Conservation (phyloP, 768 basidiomycete species). For the Lactarius trivialis region DNA sequence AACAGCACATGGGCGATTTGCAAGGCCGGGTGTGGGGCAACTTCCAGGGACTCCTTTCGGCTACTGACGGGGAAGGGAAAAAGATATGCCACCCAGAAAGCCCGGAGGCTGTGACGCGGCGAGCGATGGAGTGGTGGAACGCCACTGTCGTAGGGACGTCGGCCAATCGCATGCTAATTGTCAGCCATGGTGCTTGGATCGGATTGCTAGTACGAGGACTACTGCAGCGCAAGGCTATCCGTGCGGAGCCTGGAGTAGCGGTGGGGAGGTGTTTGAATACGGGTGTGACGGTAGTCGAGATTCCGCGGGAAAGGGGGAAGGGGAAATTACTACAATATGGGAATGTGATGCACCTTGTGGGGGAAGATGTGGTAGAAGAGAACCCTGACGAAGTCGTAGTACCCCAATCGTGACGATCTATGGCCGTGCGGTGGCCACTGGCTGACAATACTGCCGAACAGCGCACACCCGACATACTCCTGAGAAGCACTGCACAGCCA, state of each 20-base stretch:
- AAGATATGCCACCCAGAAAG: conserved; percentile 22
- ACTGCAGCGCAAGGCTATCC: conserved; percentile 36
- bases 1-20: conserved; percentile 54
- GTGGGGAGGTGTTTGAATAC: conserved; percentile 43
- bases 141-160: conserved; percentile 31
- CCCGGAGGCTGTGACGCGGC: conserved; percentile 25
- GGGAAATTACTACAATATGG: conserved; percentile 48
- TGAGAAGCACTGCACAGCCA: neutral
- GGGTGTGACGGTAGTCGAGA: conserved; percentile 54
- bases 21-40: conserved; percentile 39
- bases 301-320: conserved; percentile 32
- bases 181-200: conserved; percentile 65
- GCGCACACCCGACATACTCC: too few species aligned
- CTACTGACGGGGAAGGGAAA: neutral
- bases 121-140: conserved; percentile 62
- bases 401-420: neutral
- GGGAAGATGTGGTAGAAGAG: conserved; percentile 32
- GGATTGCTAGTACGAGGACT: conserved; percentile 44
- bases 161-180: conserved; percentile 39
- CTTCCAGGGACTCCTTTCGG: neutral
- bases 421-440: too few species aligned
- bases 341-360: conserved; percentile 47
- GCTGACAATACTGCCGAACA: too few species aligned
- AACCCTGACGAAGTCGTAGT: conserved; percentile 45
- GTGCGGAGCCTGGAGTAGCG: conserved; percentile 30